Evolutionary conservation across 371 early-diverging fungal species (phyloP).

Genomic region (Syncephalastrum racemosum): DNA sequence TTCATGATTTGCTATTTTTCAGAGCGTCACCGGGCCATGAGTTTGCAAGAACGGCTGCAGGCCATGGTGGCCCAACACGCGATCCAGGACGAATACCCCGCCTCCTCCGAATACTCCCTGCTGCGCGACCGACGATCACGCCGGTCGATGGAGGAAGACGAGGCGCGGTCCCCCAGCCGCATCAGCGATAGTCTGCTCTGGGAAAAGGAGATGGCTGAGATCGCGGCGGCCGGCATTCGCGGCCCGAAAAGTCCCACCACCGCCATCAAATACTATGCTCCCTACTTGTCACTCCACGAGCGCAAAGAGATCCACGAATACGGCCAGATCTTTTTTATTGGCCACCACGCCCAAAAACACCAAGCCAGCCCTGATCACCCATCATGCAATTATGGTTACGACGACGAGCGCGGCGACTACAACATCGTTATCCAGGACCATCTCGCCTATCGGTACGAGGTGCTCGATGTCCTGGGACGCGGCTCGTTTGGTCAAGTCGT

Average conservation of each 20-base stretch:
- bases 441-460: slow-evolving; percentile 88
- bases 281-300: slow-evolving; percentile 71
- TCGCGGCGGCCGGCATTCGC: slow-evolving; percentile 19
- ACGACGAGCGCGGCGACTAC: slow-evolving; percentile 95
- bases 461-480: slow-evolving; percentile 87
- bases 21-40: slow-evolving; percentile 24
- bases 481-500: slow-evolving; percentile 99
- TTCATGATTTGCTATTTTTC: background rate
- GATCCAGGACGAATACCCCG: slow-evolving; percentile 17
- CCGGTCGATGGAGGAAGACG: slow-evolving; percentile 7
- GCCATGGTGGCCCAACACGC: slow-evolving; percentile 33
- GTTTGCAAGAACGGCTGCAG: slow-evolving; percentile 34
- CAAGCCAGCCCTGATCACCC: slow-evolving; percentile 39
- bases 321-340: slow-evolving; percentile 77
- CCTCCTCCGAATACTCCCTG: slow-evolving; percentile 9
- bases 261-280: slow-evolving; percentile 46
- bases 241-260: slow-evolving; percentile 36
- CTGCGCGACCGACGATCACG: slow-evolving; percentile 17
- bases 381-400: slow-evolving; percentile 66
- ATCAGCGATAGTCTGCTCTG: slow-evolving; percentile 26
- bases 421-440: slow-evolving; percentile 85
- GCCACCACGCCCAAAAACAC: slow-evolving; percentile 56
- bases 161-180: slow-evolving; percentile 19
- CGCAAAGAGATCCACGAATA: slow-evolving; percentile 75
- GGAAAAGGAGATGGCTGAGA: slow-evolving; percentile 26